phyloP scores from a whole-genome alignment of 2,329 filamentous ascomycete genomes.

The Gaeumannomyces sp. region DNA sequence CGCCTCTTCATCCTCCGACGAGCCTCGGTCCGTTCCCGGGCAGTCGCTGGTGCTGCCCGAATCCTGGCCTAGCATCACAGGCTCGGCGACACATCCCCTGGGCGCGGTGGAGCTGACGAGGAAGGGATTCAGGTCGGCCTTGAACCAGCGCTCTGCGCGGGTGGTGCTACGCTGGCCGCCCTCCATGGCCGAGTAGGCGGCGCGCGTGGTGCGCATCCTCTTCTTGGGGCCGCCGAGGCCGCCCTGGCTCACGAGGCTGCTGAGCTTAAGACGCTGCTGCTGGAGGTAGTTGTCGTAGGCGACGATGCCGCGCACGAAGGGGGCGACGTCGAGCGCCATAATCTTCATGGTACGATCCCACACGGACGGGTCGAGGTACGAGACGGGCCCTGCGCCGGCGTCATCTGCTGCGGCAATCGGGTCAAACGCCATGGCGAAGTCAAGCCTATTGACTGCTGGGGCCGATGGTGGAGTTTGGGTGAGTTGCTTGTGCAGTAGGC shows the following conservation, averaged over 20 bases:
- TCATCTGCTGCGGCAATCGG: slow-evolving; percentile 46
- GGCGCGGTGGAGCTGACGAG: slow-evolving; percentile 52
- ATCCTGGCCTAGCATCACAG: not conserved
- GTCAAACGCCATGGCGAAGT: slow-evolving; percentile 55
- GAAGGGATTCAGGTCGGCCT: slow-evolving; percentile 45
- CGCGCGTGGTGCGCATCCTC: slow-evolving; percentile 58
- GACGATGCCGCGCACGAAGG: slow-evolving; percentile 83
- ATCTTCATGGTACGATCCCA: slow-evolving; percentile 66
- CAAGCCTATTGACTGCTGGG: slow-evolving; percentile 36
- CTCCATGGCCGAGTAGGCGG: slow-evolving; percentile 63
- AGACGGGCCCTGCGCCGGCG: slow-evolving; percentile 21
- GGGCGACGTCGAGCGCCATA: slow-evolving; percentile 73
- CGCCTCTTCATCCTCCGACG: not conserved
- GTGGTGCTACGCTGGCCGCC: slow-evolving; percentile 56
- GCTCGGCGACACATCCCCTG: slow-evolving; percentile 19
- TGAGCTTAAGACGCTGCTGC: slow-evolving; percentile 53
- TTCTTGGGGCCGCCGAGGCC: slow-evolving; percentile 36
- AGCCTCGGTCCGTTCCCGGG: not conserved
- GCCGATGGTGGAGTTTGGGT: slow-evolving; percentile 17
- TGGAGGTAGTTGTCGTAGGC: slow-evolving; percentile 68
- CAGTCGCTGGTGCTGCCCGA: not conserved
- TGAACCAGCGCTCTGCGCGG: slow-evolving; percentile 64
- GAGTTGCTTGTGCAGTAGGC: slow-evolving; percentile 33
- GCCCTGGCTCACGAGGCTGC: slow-evolving; percentile 45
- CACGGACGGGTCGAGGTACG: slow-evolving; percentile 59